Evolutionary conservation across 805 yeast species (phyloP), one percentile per base, ranked within the genome.

Genomic region (Debaryomyces prosopidis): DNA sequence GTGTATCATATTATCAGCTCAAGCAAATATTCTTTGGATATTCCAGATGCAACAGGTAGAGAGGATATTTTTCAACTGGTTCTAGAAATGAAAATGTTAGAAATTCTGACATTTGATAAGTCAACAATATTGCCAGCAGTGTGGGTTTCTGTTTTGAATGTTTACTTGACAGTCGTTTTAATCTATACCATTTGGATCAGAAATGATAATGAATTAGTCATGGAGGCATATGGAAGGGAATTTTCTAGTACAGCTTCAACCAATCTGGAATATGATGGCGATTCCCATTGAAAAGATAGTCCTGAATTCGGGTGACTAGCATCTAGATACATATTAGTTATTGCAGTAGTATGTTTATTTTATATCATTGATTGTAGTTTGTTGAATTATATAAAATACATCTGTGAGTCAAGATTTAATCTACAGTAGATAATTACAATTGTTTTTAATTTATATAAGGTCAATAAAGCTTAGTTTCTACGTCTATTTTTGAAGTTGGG

Each of bases 151-250:
- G 45, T 46, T 38, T 12, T 50, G 8, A 19, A 43, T 11, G 37
- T 48, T 35, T 50, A 57, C 39, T 9, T 47, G 10, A 20, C 45
- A 12, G 46, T 63, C 16, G 40, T 51, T 12, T 43, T 47, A 20
- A 33, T 65, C 12, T 66, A 56, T 46, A 51, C 46, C 42, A 58
- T 64, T 39, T 66, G 70, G 71, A 54, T 65, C 33, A 63, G 52
- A 39, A 60, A 58, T 32, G 65, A 64, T 46, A 54, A 55, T 45
- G 71, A 68, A 8, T 53, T 64, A 42, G 45, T 60, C 16, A 44
- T 61, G 14, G 65, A 64, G 39, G 50, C 50, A 12, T 40, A 53
- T 16, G 52, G 40, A 12, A 33, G 41, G 20, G 53, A 43, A 27
- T 49, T 53, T 35, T 40, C 54, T 12, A 55, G 45, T n/a, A 49